Percentiles rank a stretch among this genome's conserved stretches.
phyloP scores from a whole-genome alignment of 352 stramenopile species.

The Albugo laibachii region DNA sequence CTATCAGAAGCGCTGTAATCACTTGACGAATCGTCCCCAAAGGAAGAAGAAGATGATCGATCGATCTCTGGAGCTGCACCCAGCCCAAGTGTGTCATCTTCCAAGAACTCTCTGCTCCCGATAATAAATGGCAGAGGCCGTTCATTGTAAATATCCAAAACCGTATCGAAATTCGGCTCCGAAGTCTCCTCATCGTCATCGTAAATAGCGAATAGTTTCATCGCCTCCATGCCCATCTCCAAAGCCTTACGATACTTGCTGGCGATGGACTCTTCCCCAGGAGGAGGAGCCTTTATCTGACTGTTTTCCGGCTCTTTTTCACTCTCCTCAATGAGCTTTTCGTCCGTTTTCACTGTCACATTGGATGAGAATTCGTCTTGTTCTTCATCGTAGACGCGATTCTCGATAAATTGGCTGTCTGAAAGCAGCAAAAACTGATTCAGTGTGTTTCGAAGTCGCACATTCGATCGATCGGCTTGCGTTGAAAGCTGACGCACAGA shows the following conservation, averaged over 20 bases:
- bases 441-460: conserved; percentile 66
- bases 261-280: conserved; percentile 24
- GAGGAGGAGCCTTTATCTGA: not conserved
- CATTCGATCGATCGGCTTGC: conserved; percentile 40
- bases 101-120: conserved; percentile 64
- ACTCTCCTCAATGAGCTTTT: not conserved
- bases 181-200: conserved; percentile 41
- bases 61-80: conserved; percentile 41
- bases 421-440: conserved; percentile 77
- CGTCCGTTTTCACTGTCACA: conserved; percentile 1
- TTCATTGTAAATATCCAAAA: conserved; percentile 80
- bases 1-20: not conserved
- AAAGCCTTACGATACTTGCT: conserved; percentile 53
- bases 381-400: conserved; percentile 77
- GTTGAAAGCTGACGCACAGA: conserved; percentile 42
- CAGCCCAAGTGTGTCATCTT: conserved; percentile 65
- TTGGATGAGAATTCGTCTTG: conserved; percentile 46
- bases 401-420: conserved; percentile 81
- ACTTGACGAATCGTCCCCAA: not conserved
- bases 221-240: conserved; percentile 57
- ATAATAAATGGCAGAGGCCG: conserved; percentile 74
- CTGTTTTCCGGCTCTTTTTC: not conserved
- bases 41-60: conserved; percentile 8
- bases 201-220: conserved; percentile 73
- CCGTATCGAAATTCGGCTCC: conserved; percentile 39